phyloP scores from a whole-genome alignment of 1,284 basidiomycete species.

The Termitomyces sp. region DNA sequence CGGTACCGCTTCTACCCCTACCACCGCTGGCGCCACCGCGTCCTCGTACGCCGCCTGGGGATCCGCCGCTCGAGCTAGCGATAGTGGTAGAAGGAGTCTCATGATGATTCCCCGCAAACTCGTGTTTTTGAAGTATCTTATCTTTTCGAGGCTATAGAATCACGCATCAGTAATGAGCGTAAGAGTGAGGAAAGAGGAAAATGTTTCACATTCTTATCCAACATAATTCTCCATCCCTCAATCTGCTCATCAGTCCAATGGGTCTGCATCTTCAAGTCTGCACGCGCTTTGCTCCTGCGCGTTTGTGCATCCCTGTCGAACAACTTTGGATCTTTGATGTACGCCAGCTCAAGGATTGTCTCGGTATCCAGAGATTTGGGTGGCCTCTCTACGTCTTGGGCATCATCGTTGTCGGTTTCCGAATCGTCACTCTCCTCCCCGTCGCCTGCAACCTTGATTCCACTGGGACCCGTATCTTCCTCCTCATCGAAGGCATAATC shows the following conservation, averaged over 20 bases:
- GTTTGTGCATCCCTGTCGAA: constrained; percentile 77
- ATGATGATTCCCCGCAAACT: constrained; percentile 62
- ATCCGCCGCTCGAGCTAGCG: constrained; percentile 15
- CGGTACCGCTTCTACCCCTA: constrained; percentile 32
- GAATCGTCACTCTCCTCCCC: constrained; percentile 44
- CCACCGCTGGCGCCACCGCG: constrained; percentile 23
- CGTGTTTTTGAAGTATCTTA: constrained; percentile 64
- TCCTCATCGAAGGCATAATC: constrained; percentile 47
- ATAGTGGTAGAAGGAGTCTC: constrained; percentile 11
- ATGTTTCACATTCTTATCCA: constrained; percentile 68
- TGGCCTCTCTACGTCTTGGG: constrained; percentile 21
- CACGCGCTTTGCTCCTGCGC: constrained; percentile 58
- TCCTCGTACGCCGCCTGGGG: background rate
- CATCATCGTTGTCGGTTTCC: constrained; percentile 36
- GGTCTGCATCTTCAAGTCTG: constrained; percentile 61
- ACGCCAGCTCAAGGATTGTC: constrained; percentile 69
- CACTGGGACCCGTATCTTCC: constrained; percentile 29
- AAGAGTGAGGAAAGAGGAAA: background rate
- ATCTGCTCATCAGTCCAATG: constrained; percentile 77
- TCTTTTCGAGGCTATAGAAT: constrained; percentile 63
- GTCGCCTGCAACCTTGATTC: constrained; percentile 47
- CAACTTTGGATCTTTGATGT: constrained; percentile 64
- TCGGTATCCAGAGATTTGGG: constrained; percentile 37
- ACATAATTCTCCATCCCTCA: constrained; percentile 84
- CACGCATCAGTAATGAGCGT: background rate